phyloP scores from a whole-genome alignment of 2,329 filamentous ascomycete genomes.

The Colletotrichum costaricense region DNA sequence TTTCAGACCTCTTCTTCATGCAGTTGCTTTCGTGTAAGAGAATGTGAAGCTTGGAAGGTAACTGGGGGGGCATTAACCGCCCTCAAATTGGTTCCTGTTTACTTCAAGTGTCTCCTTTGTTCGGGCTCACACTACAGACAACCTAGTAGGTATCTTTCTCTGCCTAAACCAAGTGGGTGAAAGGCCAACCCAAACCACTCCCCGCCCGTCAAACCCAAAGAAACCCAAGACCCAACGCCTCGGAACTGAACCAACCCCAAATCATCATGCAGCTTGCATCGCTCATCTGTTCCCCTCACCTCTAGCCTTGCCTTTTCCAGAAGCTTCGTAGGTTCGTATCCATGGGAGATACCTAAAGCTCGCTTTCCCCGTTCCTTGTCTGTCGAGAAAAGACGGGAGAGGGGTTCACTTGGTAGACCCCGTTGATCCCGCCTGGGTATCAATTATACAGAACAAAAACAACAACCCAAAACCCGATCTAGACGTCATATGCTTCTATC shows the following conservation, averaged over 20 bases:
- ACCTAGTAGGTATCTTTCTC: background rate
- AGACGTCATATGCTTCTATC: background rate
- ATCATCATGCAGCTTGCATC: background rate
- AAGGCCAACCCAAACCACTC: background rate
- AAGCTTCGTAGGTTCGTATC: background rate
- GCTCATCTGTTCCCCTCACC: background rate
- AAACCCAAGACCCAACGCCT: constrained; percentile 7
- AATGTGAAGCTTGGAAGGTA: background rate
- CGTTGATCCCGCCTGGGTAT: constrained; percentile 21
- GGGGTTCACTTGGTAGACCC: background rate
- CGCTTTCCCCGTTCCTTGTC: background rate
- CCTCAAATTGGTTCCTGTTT: background rate
- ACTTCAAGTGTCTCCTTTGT: background rate
- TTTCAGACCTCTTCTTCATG: background rate
- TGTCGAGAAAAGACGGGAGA: background rate
- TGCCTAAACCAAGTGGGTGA: background rate
- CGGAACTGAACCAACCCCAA: background rate
- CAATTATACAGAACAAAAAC: constrained; percentile 32
- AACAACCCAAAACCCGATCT: background rate
- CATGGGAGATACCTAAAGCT: background rate
- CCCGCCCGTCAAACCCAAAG: background rate
- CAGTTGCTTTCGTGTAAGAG: background rate
- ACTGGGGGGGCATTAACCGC: background rate
- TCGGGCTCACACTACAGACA: background rate
- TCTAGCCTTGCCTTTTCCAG: background rate